Conservation (phyloP, 768 basidiomycete genomes). For the Tulasnella sp. region DNA sequence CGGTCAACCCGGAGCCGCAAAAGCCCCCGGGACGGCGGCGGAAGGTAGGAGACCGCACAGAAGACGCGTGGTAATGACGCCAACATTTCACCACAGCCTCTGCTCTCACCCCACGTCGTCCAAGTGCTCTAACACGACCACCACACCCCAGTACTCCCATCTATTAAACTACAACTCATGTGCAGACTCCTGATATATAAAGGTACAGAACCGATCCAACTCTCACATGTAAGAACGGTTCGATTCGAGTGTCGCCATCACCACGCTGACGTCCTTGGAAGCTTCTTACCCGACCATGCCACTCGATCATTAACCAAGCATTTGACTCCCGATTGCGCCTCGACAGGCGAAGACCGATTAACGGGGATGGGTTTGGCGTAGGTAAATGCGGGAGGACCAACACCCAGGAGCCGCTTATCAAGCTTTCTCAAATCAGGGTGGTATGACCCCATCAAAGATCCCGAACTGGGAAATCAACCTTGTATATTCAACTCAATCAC, state of each 20-base stretch:
- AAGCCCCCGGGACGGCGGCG: not conserved
- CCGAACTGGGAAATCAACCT: constrained; percentile 79
- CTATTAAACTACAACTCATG: constrained; percentile 44
- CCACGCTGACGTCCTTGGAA: constrained; percentile 36
- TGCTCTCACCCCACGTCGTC: not conserved
- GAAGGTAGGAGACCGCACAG: not conserved
- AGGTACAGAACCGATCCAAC: constrained; percentile 86
- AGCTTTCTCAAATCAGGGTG: constrained; percentile 57
- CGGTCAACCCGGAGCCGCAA: not conserved
- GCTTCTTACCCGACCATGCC: constrained; percentile 89
- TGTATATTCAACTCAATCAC: constrained; percentile 96
- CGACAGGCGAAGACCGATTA: constrained; percentile 79
- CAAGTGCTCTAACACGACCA: not conserved
- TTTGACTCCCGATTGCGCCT: constrained; percentile 88
- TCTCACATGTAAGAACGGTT: constrained; percentile 64
- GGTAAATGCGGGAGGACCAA: constrained; percentile 47
- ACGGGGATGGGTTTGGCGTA: constrained; percentile 95
- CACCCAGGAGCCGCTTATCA: not conserved
- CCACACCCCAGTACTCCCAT: not conserved
- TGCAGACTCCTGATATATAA: constrained; percentile 95
- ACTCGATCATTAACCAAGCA: constrained; percentile 96
- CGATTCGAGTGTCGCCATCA: constrained; percentile 4
- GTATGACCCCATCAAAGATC: constrained; percentile 85
- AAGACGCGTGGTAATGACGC: not conserved
- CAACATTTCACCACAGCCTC: not conserved